phyloP scores from a whole-genome alignment of 306 rosid species.

The Corylus heterophylla region DNA sequence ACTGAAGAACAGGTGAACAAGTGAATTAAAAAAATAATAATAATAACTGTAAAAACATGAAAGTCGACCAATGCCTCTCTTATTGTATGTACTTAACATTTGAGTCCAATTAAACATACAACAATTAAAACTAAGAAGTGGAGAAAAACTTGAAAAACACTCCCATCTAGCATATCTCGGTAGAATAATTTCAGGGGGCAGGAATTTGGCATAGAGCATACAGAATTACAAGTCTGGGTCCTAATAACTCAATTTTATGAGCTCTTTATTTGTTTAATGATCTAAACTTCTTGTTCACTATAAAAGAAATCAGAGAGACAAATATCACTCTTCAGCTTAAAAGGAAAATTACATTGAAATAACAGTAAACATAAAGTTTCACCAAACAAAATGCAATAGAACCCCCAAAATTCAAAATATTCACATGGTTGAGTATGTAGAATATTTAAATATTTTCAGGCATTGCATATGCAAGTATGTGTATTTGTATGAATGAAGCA shows the following conservation, averaged over 20 bases:
- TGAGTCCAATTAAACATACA: background rate
- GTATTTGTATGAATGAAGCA: slow-evolving; percentile 6
- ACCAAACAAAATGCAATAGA: background rate
- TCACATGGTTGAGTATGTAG: background rate
- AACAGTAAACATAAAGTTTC: background rate
- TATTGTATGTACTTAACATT: background rate
- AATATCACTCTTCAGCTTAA: slow-evolving; percentile 3
- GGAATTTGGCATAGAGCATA: background rate
- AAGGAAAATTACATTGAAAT: slow-evolving; percentile 3
- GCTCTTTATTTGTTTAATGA: background rate
- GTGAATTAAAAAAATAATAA: background rate
- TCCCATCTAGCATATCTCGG: background rate
- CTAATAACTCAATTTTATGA: background rate
- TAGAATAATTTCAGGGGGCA: background rate
- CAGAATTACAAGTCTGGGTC: background rate
- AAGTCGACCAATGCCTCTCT: slow-evolving; percentile 5
- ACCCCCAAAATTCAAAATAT: background rate
- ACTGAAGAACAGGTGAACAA: slow-evolving; percentile 44
- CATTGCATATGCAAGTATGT: background rate
- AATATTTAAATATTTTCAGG: slow-evolving; percentile 6
- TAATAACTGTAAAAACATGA: slow-evolving; percentile 9
- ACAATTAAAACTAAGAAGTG: background rate
- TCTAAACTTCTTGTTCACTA: background rate
- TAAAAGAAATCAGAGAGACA: background rate
- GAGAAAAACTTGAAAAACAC: background rate